Evolutionary conservation across 2,329 filamentous ascomycete genomes (phyloP).

Genomic region (Lecanosticta acicola): DNA sequence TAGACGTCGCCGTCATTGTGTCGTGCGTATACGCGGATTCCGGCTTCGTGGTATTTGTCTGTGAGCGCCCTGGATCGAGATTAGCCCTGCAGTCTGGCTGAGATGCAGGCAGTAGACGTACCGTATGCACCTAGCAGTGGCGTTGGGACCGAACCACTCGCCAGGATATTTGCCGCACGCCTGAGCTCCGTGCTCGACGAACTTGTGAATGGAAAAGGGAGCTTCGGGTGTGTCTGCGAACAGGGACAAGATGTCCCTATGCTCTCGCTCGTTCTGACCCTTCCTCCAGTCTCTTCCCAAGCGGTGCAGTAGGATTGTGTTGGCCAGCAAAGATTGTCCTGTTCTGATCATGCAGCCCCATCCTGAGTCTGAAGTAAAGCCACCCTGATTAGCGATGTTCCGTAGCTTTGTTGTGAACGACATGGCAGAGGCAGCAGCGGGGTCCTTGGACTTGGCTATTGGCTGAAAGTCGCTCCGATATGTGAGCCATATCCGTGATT

Average conservation of each 20-base stretch:
- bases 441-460: conserved; percentile 73
- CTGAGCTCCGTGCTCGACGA: conserved; percentile 79
- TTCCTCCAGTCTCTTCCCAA: conserved; percentile 84
- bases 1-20: conserved; percentile 90
- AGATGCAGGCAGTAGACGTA: conserved; percentile 43
- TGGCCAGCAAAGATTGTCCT: conserved; percentile 87
- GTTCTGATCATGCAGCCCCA: conserved; percentile 99
- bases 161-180: conserved; percentile 92
- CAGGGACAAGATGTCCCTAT: conserved; percentile 66
- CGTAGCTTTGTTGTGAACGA: conserved; percentile 81
- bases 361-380: conserved; percentile 88
- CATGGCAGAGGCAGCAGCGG: conserved; percentile 63
- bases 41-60: conserved; percentile 56
- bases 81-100: conserved; percentile 9
- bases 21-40: conserved; percentile 77
- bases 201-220: conserved; percentile 91
- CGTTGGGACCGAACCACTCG: conserved; percentile 98
- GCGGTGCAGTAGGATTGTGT: conserved; percentile 65
- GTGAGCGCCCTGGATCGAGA: conserved; percentile 61
- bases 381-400: conserved; percentile 69
- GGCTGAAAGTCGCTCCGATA: conserved; percentile 81
- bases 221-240: conserved; percentile 85
- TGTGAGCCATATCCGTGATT: conserved; percentile 92
- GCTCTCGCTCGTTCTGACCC: conserved; percentile 51
- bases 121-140: conserved; percentile 91